Evolutionary conservation across 2,329 filamentous ascomycete genomes (phyloP), one percentile per base, ranked within the genome.

Genomic region (Bipolaris bicolor): DNA sequence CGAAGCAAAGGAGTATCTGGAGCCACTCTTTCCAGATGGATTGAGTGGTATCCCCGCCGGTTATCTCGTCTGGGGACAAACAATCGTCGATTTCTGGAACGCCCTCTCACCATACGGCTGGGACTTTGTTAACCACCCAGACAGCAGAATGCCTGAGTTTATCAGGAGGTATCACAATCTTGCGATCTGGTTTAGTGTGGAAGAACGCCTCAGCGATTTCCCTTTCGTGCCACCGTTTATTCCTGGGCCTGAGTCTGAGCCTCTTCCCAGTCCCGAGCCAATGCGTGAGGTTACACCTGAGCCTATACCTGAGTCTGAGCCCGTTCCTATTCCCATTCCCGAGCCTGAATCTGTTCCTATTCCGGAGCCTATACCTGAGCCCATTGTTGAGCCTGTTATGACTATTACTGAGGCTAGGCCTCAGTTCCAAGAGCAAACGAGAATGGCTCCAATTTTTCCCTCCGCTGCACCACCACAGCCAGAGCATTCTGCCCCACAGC

Each of bases 21-120:
- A 29, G 15, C 20, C 36, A 9, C 33, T 52, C 49, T 56, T 56
- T 11, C 52, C 44, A 13, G 13, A 18, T 20, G 48, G 49, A 1
- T 7, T 59, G 20, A 15, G 33, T 18, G 5, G 11, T 10, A 13
- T 45, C 2, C n/a, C 47, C 7, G 13, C 16, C 1, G 16, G 24
- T 3, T 10, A 33, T 3, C 33, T 52, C 5, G 11, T 43, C 45
- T 59, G 39, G 52, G 37, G 16, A 3, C 13, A 7, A 3, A 39
- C 34, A 5, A 48, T 59, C 10, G 1, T 49, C 15, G 24, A 34
- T 10, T 52, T 56, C 26, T 56, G 52, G 52, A 34, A 34, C 7
- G 11, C 9, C 9, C 15, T 52, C 3, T 37, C 22, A 2, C 47
- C 52, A 9, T 24, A 52, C 22, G 47, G 43, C n/a, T 55, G 26